phyloP scores from a whole-genome alignment of 768 basidiomycete genomes.

The Trametes elegans region DNA sequence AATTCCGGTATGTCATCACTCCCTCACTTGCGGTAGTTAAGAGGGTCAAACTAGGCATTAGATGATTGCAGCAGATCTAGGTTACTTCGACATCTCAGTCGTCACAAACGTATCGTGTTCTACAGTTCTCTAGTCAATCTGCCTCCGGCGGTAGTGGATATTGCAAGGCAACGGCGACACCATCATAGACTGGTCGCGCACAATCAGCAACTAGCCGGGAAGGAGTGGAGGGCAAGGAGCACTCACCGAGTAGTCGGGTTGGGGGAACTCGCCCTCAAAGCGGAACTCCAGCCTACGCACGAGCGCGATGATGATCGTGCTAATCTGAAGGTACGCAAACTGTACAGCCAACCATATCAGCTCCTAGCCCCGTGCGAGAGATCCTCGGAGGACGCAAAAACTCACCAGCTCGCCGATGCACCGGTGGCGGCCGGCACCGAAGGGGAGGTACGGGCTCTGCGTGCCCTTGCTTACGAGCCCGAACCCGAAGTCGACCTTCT shows the following conservation, averaged over 20 bases:
- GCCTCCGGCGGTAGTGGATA: constrained; percentile 66
- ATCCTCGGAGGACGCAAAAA: neutral
- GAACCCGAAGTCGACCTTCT: constrained; percentile 96
- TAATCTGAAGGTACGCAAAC: constrained; percentile 95
- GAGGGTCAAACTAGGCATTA: constrained; percentile 3
- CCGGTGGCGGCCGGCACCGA: constrained; percentile 94
- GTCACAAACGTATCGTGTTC: neutral
- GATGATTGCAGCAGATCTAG: constrained; percentile 3
- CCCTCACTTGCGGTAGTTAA: too few relatives aligned
- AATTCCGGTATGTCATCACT: too few relatives aligned
- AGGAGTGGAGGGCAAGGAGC: neutral
- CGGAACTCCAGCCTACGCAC: constrained; percentile 75
- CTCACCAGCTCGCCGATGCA: constrained; percentile 77
- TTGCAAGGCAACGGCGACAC: constrained; percentile 74
- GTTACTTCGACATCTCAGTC: constrained; percentile 8
- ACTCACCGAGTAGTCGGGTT: constrained; percentile 88
- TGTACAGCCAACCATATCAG: constrained; percentile 36
- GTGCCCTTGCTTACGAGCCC: constrained; percentile 96
- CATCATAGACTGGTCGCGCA: constrained; percentile 77
- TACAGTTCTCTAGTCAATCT: constrained; percentile 28
- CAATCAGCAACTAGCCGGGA: neutral
- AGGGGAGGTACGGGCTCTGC: constrained; percentile 94
- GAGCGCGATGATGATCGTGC: constrained; percentile 76
- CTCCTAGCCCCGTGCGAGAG: too few relatives aligned
- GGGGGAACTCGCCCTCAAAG: constrained; percentile 67